phyloP scores from a whole-genome alignment of 1,284 basidiomycete species.

The Sporisorium exsertum region DNA sequence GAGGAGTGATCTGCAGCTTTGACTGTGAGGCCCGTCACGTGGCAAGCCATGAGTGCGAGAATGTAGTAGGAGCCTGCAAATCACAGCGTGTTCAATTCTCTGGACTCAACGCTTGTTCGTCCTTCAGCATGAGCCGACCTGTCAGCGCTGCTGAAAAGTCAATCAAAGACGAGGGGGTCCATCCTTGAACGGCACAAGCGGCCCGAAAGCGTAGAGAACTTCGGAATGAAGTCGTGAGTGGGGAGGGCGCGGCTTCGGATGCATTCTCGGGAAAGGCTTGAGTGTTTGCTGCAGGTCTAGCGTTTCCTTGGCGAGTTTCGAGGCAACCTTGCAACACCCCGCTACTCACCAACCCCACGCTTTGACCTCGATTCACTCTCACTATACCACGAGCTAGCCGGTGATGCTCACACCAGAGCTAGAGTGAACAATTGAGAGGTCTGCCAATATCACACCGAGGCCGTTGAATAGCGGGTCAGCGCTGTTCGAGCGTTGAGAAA shows the following conservation, averaged over 20 bases:
- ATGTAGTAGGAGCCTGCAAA: no score
- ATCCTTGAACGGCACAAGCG: no score
- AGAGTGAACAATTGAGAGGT: no score
- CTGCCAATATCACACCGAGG: not conserved
- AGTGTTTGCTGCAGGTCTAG: not conserved
- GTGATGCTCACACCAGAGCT: not conserved
- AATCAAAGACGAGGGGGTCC: not conserved
- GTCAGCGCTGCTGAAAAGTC: not conserved
- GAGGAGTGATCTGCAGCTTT: not conserved
- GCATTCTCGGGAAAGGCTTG: not conserved
- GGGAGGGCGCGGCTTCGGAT: conserved; percentile 6
- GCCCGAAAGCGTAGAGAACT: no score
- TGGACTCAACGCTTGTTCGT: not conserved
- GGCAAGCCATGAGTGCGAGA: not conserved
- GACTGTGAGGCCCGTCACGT: not conserved
- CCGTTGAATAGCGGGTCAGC: not conserved
- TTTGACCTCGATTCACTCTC: not conserved
- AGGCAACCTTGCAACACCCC: not conserved
- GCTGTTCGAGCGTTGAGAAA: not conserved
- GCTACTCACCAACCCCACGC: not conserved
- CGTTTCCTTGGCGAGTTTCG: not conserved
- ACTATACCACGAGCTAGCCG: not conserved
- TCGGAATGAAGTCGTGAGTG: not conserved
- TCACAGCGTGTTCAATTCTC: no score
- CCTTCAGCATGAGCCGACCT: not conserved